Evolutionary conservation across 768 basidiomycete species (phyloP).

Genomic region (Cystofilobasidium macerans): DNA sequence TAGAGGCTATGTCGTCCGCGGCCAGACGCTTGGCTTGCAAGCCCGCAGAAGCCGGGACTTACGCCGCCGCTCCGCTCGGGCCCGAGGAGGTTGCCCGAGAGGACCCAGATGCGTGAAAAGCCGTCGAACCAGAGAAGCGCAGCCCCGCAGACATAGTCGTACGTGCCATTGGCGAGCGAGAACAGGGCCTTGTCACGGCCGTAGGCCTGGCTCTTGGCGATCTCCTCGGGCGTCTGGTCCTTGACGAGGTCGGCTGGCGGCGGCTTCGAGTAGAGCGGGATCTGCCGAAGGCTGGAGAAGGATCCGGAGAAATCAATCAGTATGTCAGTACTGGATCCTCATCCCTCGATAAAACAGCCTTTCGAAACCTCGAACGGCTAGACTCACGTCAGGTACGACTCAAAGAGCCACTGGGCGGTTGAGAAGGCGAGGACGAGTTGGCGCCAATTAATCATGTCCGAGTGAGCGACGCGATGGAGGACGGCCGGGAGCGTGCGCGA

Average conservation of each 20-base stretch:
- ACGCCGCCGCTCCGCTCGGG: constrained; percentile 13
- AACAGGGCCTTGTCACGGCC: constrained; percentile 82
- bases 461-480: constrained; percentile 6
- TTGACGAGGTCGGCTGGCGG: constrained; percentile 29
- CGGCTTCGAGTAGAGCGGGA: constrained; percentile 67
- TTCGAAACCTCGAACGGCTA: neutral
- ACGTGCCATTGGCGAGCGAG: constrained; percentile 59
- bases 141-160: constrained; percentile 61
- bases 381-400: constrained; percentile 73
- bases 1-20: too few species aligned
- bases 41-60: neutral
- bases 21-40: too few species aligned
- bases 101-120: constrained; percentile 39
- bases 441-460: constrained; percentile 53
- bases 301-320: neutral
- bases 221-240: constrained; percentile 44
- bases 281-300: constrained; percentile 56
- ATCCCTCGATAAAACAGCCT: constrained; percentile 4
- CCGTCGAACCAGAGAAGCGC: constrained; percentile 56
- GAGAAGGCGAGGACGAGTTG: constrained; percentile 65
- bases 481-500: neutral
- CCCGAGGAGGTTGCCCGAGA: constrained; percentile 10
- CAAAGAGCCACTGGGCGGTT: constrained; percentile 69
- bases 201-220: constrained; percentile 82
- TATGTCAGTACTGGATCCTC: neutral